Percentiles rank a stretch among this genome's conserved stretches.
These are phyloP conservation scores for Linnemannia zychae DNA, from an alignment of 192 early-diverging fungal genomes.

Conservation along the genomic window DNA sequence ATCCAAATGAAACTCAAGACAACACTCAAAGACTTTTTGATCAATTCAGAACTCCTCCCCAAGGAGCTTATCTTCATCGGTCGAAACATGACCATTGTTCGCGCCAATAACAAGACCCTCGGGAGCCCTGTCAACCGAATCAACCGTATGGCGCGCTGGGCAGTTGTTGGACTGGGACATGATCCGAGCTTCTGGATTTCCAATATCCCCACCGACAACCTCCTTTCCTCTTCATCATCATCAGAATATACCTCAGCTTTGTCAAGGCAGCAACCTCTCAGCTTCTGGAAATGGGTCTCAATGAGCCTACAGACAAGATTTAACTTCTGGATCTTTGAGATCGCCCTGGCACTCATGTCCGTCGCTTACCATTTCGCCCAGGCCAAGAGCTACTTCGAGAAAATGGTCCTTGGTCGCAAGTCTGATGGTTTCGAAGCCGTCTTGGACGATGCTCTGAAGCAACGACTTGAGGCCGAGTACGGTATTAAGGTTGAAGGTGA, in stretches of 20 bases:
- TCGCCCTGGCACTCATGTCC: slow-evolving; percentile 68
- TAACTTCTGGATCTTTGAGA: slow-evolving; percentile 69
- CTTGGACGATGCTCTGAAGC: slow-evolving; percentile 79
- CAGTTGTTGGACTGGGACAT: slow-evolving; percentile 69
- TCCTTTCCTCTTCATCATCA: neutral
- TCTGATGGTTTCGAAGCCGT: slow-evolving; percentile 77
- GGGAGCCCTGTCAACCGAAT: slow-evolving; percentile 92
- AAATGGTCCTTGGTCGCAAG: slow-evolving; percentile 46
- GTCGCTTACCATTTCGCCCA: slow-evolving; percentile 70
- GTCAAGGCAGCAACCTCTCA: neutral
- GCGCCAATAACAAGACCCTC: slow-evolving; percentile 87
- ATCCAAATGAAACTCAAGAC: slow-evolving; percentile 84
- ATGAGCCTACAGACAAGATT: slow-evolving; percentile 36
- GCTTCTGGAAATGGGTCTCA: slow-evolving; percentile 32
- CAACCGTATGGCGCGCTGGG: slow-evolving; percentile 87
- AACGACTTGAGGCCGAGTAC: slow-evolving; percentile 76
- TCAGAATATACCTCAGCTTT: neutral
- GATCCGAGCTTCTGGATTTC: slow-evolving; percentile 53
- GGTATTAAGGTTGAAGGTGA: slow-evolving; percentile 84
- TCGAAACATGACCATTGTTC: slow-evolving; percentile 88
- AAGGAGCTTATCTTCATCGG: slow-evolving; percentile 92
- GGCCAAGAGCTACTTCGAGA: slow-evolving; percentile 56
- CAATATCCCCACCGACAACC: neutral
- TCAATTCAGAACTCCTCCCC: slow-evolving; percentile 78
- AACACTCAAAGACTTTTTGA: slow-evolving; percentile 77